Conservation (phyloP, 352 stramenopile genomes). For the Pythium vanterpoolii region DNA sequence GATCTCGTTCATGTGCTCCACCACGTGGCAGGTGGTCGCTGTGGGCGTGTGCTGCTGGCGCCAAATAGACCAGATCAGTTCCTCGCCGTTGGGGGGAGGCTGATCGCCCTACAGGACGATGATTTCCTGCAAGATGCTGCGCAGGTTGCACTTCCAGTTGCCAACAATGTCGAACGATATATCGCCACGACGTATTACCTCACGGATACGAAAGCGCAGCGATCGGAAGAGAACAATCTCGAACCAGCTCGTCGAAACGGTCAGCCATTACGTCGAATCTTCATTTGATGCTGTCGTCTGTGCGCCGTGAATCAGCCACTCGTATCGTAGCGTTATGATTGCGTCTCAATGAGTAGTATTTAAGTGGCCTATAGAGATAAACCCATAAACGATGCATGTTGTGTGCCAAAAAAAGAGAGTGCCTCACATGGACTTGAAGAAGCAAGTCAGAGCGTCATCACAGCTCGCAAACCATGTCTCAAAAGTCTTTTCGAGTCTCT, state of each 20-base stretch:
- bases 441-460: constrained; percentile 14
- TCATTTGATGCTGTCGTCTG: constrained; percentile 26
- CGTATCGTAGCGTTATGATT: constrained; percentile 4
- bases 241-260: constrained; percentile 16
- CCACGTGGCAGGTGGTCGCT: constrained; percentile 15
- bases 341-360: constrained; percentile 4
- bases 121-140: constrained; percentile 25
- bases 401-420: constrained; percentile 5
- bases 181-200: constrained; percentile 23
- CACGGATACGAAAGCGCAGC: constrained; percentile 23
- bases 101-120: constrained; percentile 34
- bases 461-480: constrained; percentile 17
- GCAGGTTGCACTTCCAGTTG: constrained; percentile 26
- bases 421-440: constrained; percentile 15
- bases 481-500: constrained; percentile 13
- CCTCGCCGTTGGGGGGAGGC: constrained; percentile 27
- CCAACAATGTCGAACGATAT: constrained; percentile 24
- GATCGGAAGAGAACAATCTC: constrained; percentile 18
- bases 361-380: constrained; percentile 1
- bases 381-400: constrained; percentile 8
- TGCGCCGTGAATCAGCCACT: constrained; percentile 2
- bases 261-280: constrained; percentile 22
- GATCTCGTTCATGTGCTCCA: constrained; percentile 14
- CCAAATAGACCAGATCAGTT: constrained; percentile 26
- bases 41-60: constrained; percentile 19